These are phyloP conservation scores for Beauveria caledonica DNA, from an alignment of 2,329 filamentous ascomycete species.

Conservation along the genomic window DNA sequence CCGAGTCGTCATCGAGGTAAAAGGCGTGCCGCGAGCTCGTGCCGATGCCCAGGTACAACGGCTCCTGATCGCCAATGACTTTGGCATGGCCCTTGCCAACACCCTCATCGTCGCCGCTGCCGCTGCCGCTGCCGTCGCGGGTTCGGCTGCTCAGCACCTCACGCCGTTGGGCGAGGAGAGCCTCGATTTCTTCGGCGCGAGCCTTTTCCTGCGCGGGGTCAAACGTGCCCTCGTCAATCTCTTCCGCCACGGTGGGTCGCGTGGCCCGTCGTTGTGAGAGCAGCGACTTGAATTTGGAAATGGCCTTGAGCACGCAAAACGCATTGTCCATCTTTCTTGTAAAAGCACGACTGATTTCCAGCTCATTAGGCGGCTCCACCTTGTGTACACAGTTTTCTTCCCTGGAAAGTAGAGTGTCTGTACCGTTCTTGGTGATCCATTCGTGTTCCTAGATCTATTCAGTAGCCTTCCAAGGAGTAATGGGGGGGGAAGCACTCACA, in stretches of 20 bases:
- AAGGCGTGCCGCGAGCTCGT: conserved; percentile 48
- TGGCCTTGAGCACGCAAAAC: conserved; percentile 84
- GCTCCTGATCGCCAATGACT: conserved; percentile 52
- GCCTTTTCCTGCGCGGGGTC: conserved; percentile 25
- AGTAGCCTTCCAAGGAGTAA: neutral
- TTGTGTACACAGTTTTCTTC: conserved; percentile 81
- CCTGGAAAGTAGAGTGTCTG: conserved; percentile 67
- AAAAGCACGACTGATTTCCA: conserved; percentile 85
- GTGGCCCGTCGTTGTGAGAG: conserved; percentile 30
- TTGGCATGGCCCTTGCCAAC: conserved; percentile 35
- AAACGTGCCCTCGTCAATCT: conserved; percentile 11
- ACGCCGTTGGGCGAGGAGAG: conserved; percentile 39
- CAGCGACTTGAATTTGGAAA: conserved; percentile 76
- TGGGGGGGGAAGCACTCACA: conserved; percentile 42
- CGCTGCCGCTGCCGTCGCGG: conserved; percentile 17
- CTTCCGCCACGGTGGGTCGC: neutral
- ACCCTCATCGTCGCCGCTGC: neutral
- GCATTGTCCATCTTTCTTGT: conserved; percentile 83
- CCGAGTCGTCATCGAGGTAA: conserved; percentile 27
- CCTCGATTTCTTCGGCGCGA: conserved; percentile 40
- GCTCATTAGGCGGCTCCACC: conserved; percentile 76
- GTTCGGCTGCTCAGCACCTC: conserved; percentile 26
- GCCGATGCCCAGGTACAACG: conserved; percentile 69
- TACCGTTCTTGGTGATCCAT: conserved; percentile 80
- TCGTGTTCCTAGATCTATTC: conserved; percentile 60